Evolutionary conservation across 495 filamentous ascomycete genomes (phyloP).

Genomic region (Collariella sp.): DNA sequence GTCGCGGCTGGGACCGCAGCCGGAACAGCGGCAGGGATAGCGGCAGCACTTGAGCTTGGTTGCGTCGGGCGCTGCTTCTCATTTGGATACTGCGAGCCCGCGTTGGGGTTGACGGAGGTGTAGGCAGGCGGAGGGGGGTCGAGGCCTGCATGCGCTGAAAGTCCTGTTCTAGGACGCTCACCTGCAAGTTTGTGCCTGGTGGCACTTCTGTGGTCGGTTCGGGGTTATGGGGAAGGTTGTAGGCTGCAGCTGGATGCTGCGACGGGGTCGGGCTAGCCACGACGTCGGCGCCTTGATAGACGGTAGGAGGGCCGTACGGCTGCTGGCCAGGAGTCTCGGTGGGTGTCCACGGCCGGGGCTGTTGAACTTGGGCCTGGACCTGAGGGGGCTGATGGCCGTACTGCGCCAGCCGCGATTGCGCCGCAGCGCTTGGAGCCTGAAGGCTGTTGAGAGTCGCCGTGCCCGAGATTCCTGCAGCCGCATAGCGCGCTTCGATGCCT

Average conservation of each 20-base stretch:
- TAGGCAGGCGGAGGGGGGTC: constrained; percentile 93
- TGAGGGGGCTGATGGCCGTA: constrained; percentile 46
- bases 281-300: constrained; percentile 75
- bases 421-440: constrained; percentile 76
- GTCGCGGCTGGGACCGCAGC: background rate
- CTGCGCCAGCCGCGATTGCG: constrained; percentile 63
- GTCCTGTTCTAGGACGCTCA: constrained; percentile 73
- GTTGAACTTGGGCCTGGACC: constrained; percentile 42
- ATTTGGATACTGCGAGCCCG: constrained; percentile 54
- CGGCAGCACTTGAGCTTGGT: constrained; percentile 30
- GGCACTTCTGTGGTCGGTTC: constrained; percentile 21
- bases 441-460: constrained; percentile 69
- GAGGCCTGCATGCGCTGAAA: constrained; percentile 79
- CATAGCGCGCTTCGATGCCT: constrained; percentile 83
- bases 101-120: constrained; percentile 58
- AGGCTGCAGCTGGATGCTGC: constrained; percentile 19
- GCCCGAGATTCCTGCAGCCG: constrained; percentile 79
- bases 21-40: constrained; percentile 10
- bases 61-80: constrained; percentile 57
- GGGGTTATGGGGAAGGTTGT: constrained; percentile 27
- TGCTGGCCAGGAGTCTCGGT: constrained; percentile 83
- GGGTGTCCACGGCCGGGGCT: constrained; percentile 83
- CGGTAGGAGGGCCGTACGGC: constrained; percentile 84
- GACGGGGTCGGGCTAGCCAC: constrained; percentile 30
- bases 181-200: constrained; percentile 28